phyloP scores from a whole-genome alignment of 345 rosid species.

The Eutrema yunnanense region DNA sequence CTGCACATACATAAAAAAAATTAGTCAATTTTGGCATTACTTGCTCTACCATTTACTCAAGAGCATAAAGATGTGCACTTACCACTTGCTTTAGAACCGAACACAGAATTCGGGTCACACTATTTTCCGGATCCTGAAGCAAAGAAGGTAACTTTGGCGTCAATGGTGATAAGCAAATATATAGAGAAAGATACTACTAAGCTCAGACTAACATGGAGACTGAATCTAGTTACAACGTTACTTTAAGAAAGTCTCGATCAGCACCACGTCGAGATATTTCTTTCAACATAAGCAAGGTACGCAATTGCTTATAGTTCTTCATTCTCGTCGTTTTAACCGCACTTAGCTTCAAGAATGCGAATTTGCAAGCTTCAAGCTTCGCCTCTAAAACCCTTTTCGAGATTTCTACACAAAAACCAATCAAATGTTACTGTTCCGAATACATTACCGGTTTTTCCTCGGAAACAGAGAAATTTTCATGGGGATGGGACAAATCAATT shows the following conservation, averaged over 20 bases:
- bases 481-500: neutral
- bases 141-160: slow-evolving; percentile 2
- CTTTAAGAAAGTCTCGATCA: slow-evolving; percentile 33
- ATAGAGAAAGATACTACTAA: neutral
- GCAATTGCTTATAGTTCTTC: slow-evolving; percentile 35
- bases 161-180: neutral
- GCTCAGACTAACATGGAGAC: slow-evolving; percentile 10
- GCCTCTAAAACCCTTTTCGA: slow-evolving; percentile 33
- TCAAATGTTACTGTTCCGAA: neutral
- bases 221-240: slow-evolving; percentile 2
- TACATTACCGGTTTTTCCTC: neutral
- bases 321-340: slow-evolving; percentile 32
- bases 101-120: slow-evolving; percentile 35
- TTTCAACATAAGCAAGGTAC: slow-evolving; percentile 35
- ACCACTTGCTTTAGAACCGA: slow-evolving; percentile 37
- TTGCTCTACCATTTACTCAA: neutral
- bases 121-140: slow-evolving; percentile 35
- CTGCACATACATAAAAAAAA: neutral
- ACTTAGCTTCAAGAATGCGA: slow-evolving; percentile 32
- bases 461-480: neutral
- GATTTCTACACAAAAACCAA: slow-evolving; percentile 22
- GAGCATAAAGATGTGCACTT: neutral
- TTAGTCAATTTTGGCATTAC: neutral
- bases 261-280: slow-evolving; percentile 38
- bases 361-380: slow-evolving; percentile 37